Conservation (phyloP, 306 rosid genomes). For the Cucumis sativus region DNA sequence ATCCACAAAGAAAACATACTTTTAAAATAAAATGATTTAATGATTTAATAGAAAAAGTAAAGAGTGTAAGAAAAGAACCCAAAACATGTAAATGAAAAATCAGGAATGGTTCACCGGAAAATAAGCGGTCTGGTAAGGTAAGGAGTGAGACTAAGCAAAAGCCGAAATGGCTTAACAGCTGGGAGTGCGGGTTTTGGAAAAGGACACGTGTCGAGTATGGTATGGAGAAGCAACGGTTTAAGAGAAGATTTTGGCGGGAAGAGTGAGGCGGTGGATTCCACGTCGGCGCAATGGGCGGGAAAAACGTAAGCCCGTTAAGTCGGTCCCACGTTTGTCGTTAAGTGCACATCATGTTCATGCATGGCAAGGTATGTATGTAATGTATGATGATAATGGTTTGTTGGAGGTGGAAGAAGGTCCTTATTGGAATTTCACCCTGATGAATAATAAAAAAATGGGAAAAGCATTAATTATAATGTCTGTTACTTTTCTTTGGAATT, state of each 20-base stretch:
- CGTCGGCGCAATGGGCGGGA: slow-evolving; percentile 31
- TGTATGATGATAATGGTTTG: not conserved
- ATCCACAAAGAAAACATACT: no score
- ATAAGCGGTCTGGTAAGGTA: not conserved
- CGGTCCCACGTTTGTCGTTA: not conserved
- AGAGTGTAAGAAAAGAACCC: no score
- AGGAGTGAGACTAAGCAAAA: not conserved
- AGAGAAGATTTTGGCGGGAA: not conserved
- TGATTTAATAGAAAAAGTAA: no score
- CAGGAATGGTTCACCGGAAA: no score
- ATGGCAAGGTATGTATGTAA: no score
- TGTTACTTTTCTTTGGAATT: not conserved
- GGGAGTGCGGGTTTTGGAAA: not conserved
- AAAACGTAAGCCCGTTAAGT: slow-evolving; percentile 5
- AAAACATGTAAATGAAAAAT: no score
- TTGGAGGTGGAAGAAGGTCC: not conserved
- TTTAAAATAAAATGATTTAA: no score
- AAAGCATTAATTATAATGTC: not conserved
- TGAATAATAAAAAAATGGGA: not conserved
- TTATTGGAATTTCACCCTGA: not conserved
- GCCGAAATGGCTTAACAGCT: not conserved
- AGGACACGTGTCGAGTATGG: not conserved
- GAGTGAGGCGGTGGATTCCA: slow-evolving; percentile 15
- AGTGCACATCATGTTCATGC: not conserved
- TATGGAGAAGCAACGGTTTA: not conserved